phyloP scores from a whole-genome alignment of 176 grass and related monocot genomes.

The Tillandsia fasciculata region DNA sequence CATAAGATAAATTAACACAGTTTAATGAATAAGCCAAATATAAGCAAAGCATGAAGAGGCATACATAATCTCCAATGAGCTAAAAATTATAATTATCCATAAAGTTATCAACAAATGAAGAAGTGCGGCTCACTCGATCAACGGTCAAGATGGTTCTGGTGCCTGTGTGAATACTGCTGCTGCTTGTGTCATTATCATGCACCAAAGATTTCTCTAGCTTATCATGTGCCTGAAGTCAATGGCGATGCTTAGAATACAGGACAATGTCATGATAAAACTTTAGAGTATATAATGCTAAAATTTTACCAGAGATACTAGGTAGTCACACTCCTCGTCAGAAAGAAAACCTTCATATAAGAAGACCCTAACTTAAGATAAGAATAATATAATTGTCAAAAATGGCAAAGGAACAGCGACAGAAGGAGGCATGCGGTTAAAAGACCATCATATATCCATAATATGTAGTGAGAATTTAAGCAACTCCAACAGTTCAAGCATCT shows the following conservation, averaged over 20 bases:
- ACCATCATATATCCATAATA: not conserved
- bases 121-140: conserved; percentile 33
- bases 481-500: not conserved
- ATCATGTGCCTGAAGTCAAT: conserved; percentile 40
- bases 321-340: conserved; percentile 51
- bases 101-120: conserved; percentile 7
- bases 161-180: conserved; percentile 21
- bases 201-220: conserved; percentile 28
- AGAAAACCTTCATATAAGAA: conserved; percentile 95
- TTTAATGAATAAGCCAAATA: not conserved
- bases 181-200: conserved; percentile 25
- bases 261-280: conserved; percentile 9
- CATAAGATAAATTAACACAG: too few species aligned
- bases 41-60: not conserved
- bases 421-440: not conserved
- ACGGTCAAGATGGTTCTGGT: conserved; percentile 27
- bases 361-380: conserved; percentile 73
- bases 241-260: conserved; percentile 2
- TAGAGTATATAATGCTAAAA: conserved; percentile 10
- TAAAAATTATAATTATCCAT: not conserved
- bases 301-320: conserved; percentile 79
- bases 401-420: not conserved
- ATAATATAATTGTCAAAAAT: conserved; percentile 29
- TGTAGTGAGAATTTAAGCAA: not conserved
- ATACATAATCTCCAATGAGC: conserved; percentile 6